phyloP scores from a whole-genome alignment of 805 yeast species.

The Lachancea cidri region DNA sequence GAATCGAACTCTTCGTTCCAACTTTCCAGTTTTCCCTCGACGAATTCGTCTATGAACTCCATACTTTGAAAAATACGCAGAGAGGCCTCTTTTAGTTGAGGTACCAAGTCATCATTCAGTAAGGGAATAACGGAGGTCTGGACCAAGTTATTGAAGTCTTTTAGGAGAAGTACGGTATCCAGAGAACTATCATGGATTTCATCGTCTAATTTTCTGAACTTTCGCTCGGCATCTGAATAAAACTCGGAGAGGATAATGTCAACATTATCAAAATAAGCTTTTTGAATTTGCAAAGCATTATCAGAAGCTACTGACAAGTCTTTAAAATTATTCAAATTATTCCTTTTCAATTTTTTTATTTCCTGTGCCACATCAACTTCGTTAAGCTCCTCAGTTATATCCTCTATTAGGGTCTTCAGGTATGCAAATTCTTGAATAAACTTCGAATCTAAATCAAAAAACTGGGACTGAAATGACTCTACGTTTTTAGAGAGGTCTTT shows the following conservation, averaged over 20 bases:
- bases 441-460: not conserved
- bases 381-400: conserved; percentile 19
- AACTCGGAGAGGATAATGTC: conserved; percentile 3
- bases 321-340: not conserved
- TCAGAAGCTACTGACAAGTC: not conserved
- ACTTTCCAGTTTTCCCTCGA: conserved; percentile 12
- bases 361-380: conserved; percentile 24
- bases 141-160: conserved; percentile 11
- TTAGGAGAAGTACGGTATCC: conserved; percentile 11
- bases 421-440: not conserved
- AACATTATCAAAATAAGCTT: not conserved
- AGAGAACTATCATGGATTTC: conserved; percentile 12
- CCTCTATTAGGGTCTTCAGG: conserved; percentile 8
- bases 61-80: conserved; percentile 14
- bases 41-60: conserved; percentile 7
- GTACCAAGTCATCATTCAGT: conserved; percentile 10
- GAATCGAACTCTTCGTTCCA: conserved; percentile 16
- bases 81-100: conserved; percentile 35
- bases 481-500: not conserved
- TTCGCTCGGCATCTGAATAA: not conserved
- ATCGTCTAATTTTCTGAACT: conserved; percentile 2
- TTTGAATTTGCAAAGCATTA: not conserved
- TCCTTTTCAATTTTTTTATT: conserved; percentile 7
- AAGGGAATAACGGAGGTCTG: conserved; percentile 11
- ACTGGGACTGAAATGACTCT: not conserved